A percentile compares a stretch with the other conserved stretches of the same genome.
Evolutionary conservation across 176 grass and related monocot species (phyloP).

Genomic region (Puccinellia tenuiflora): DNA sequence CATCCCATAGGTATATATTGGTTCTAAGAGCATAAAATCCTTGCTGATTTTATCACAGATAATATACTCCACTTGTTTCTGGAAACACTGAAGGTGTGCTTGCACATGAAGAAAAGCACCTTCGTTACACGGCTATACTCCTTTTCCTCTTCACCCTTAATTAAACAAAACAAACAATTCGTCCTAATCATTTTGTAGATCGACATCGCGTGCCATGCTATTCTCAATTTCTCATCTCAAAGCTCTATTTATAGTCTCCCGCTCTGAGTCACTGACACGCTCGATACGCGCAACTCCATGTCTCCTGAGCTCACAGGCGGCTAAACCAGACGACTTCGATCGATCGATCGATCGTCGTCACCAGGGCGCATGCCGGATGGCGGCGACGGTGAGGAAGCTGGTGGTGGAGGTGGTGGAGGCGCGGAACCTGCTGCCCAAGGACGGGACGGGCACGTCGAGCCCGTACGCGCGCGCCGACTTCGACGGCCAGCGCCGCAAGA

Average conservation of each 20-base stretch:
- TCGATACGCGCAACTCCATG: slow-evolving; percentile 17
- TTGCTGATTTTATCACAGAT: neutral
- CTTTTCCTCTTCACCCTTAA: slow-evolving; percentile 5
- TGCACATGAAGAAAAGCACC: slow-evolving; percentile 55
- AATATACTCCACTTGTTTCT: neutral
- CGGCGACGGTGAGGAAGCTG: slow-evolving; percentile 59
- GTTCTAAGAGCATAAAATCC: neutral
- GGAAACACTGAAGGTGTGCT: slow-evolving; percentile 2
- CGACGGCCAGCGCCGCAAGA: slow-evolving; percentile 84
- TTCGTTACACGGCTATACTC: neutral
- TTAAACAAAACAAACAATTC: neutral
- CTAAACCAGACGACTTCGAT: neutral
- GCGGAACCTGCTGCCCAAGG: slow-evolving; percentile 74
- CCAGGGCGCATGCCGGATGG: slow-evolving; percentile 10
- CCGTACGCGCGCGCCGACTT: slow-evolving; percentile 87
- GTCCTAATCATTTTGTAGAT: neutral
- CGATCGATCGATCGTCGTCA: neutral
- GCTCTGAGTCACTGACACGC: neutral
- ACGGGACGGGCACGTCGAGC: slow-evolving; percentile 83
- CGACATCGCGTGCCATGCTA: neutral
- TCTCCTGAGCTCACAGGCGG: neutral
- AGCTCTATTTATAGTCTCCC: neutral
- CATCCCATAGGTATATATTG: neutral
- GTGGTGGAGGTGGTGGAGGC: slow-evolving; percentile 94
- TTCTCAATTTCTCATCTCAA: neutral